A percentile compares a stretch with the other conserved stretches of the same genome.
Conservation (phyloP, 2,329 filamentous ascomycete genomes). For the Fusarium coffeatum region DNA sequence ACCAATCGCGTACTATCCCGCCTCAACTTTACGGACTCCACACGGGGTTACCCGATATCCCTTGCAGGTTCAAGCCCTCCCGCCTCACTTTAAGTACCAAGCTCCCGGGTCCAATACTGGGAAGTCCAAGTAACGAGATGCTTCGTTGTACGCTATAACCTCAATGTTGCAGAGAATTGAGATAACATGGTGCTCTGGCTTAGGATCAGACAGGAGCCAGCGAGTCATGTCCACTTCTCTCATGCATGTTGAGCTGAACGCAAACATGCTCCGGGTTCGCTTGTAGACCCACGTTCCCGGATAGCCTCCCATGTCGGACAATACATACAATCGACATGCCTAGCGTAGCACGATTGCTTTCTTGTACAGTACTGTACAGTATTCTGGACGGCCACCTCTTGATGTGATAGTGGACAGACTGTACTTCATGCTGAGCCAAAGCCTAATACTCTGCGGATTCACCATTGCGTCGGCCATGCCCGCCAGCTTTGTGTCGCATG, state of each 20-base stretch:
- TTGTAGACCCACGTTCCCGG: slow-evolving; percentile 27
- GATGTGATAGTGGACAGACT: slow-evolving; percentile 25
- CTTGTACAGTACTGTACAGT: slow-evolving; percentile 13
- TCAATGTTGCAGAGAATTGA: not conserved
- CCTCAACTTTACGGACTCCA: slow-evolving; percentile 42
- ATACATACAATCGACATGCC: slow-evolving; percentile 5
- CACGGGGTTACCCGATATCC: slow-evolving; percentile 47
- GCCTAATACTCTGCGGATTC: slow-evolving; percentile 30
- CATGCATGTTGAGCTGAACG: slow-evolving; percentile 19
- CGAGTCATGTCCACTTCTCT: not conserved
- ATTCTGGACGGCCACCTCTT: slow-evolving; percentile 23
- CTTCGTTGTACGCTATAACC: not conserved
- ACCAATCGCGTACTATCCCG: slow-evolving; percentile 48
- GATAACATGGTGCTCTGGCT: not conserved
- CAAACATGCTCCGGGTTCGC: slow-evolving; percentile 12
- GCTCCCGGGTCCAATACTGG: slow-evolving; percentile 31
- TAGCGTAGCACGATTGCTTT: not conserved
- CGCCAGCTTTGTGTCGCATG: slow-evolving; percentile 38
- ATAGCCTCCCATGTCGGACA: slow-evolving; percentile 30
- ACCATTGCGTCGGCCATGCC: slow-evolving; percentile 31
- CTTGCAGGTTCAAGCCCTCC: slow-evolving; percentile 42
- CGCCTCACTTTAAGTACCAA: slow-evolving; percentile 45
- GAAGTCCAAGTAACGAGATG: not conserved
- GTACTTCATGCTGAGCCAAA: slow-evolving; percentile 42
- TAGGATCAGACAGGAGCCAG: not conserved